Evolutionary conservation across 805 yeast species (phyloP).

Genomic region (Wickerhamiella domercqiae): DNA sequence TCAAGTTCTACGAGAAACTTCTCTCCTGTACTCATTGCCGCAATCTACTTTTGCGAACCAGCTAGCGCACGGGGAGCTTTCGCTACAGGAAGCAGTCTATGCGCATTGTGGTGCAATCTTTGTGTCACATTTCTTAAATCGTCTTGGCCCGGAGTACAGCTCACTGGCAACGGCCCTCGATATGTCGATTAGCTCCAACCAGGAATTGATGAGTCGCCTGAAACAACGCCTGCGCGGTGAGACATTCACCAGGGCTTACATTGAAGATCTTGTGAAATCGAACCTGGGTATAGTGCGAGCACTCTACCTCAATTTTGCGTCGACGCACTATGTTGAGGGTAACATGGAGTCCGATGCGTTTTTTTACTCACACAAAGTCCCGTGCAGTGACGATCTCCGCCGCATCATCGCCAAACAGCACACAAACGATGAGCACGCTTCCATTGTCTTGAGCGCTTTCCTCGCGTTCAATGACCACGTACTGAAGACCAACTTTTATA

Average conservation of each 20-base stretch:
- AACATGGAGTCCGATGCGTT: slow-evolving; percentile 27
- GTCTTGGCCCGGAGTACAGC: slow-evolving; percentile 81
- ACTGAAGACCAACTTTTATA: slow-evolving; percentile 85
- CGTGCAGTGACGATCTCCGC: slow-evolving; percentile 45
- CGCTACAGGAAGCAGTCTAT: slow-evolving; percentile 86
- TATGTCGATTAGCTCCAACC: slow-evolving; percentile 45
- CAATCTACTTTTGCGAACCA: slow-evolving; percentile 62
- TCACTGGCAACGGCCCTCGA: slow-evolving; percentile 52
- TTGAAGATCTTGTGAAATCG: slow-evolving; percentile 56
- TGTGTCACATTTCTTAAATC: slow-evolving; percentile 85
- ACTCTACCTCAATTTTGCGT: slow-evolving; percentile 82
- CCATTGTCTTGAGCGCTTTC: slow-evolving; percentile 66
- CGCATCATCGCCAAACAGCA: slow-evolving; percentile 33
- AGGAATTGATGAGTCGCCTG: slow-evolving; percentile 62
- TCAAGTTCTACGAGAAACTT: slow-evolving; percentile 88
- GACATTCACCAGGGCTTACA: slow-evolving; percentile 77
- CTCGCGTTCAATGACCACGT: slow-evolving; percentile 73
- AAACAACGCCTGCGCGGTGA: slow-evolving; percentile 85
- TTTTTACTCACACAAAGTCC: slow-evolving; percentile 28
- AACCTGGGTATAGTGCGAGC: slow-evolving; percentile 62
- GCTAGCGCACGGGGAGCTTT: slow-evolving; percentile 60
- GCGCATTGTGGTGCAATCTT: slow-evolving; percentile 89
- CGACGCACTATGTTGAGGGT: slow-evolving; percentile 63
- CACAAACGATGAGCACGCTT: slow-evolving; percentile 65
- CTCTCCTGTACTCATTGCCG: slow-evolving; percentile 81